Evolutionary conservation across 2,329 filamentous ascomycete species (phyloP), one percentile per base, ranked within the genome.

Genomic region (Phialemonium atrogriseum): DNA sequence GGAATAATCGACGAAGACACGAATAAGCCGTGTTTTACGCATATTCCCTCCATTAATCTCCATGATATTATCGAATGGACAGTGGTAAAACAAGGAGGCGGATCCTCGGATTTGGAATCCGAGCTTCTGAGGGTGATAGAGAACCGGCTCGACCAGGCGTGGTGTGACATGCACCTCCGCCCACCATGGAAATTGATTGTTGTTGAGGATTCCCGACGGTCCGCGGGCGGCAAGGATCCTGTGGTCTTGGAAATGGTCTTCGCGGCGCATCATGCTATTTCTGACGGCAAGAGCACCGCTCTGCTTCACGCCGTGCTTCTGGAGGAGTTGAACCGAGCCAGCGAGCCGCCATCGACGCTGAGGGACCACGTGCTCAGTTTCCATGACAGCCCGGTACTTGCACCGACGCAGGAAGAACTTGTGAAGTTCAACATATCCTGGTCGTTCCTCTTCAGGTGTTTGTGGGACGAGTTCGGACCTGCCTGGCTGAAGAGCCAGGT

Each of bases 181-280:
- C 60, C 70, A 1, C 62, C 64, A 0, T 76, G 70, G 71, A 63
- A 58, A 24, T 34, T 70, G 10, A 48, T 56, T 3, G 52, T 68
- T 25, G 45, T 62, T 14, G 44, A 49, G 17, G 37, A 42, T 30
- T 38, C 38, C 22, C 32, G 24, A 6, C 37, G 38, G 19, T 26
- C 44, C 2, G 33, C 38, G 5, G 25, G n/a, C n/a, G n/a, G n/a
- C n/a, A n/a, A 40, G 3, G 17, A 29, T 1, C 27, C 44, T 5
- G 43, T 51, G 5, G 42, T 61, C 20, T 24, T 50, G 17, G 60
- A 72, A 29, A 37, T 70, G 10, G 39, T 62, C 5, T 70, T 74
- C 39, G 54, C 59, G 5, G 68, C 56, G 20, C 72, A 77, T 38
- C 72, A 77, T 40, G 55, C 60, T 1, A 51, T 76, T 12, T 58